Percentiles rank a stretch among this genome's conserved stretches.
phyloP scores from a whole-genome alignment of 768 basidiomycete species.

The Termitomyces eurrhizus region DNA sequence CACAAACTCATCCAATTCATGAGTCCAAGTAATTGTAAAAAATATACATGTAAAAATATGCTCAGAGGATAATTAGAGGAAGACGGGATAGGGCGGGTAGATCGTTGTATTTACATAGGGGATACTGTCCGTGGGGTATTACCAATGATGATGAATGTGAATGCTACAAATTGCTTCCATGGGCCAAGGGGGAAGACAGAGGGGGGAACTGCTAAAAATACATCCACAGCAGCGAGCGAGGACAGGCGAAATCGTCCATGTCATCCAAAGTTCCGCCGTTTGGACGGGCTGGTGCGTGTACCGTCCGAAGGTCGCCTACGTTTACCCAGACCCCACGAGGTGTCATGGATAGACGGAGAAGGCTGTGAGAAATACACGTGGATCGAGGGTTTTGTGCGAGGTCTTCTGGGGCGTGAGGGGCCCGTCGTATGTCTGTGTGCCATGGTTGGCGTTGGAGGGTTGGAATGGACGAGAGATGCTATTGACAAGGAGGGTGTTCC shows the following conservation, averaged over 20 bases:
- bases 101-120: not conserved
- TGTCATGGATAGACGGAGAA: slow-evolving; percentile 15
- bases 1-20: not conserved
- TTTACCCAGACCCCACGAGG: slow-evolving; percentile 20
- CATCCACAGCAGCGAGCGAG: slow-evolving; percentile 1
- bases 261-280: slow-evolving; percentile 15
- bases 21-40: not conserved
- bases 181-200: not conserved
- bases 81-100: not conserved
- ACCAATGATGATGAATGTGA: slow-evolving; percentile 15
- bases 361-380: slow-evolving; percentile 42
- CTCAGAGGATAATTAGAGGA: not conserved
- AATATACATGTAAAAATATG: not conserved
- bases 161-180: slow-evolving; percentile 16
- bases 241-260: slow-evolving; percentile 4
- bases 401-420: slow-evolving; percentile 10
- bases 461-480: slow-evolving; percentile 68
- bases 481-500: slow-evolving; percentile 48
- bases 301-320: slow-evolving; percentile 20
- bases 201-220: slow-evolving; percentile 12
- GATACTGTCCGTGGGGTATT: slow-evolving; percentile 1
- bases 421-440: slow-evolving; percentile 21
- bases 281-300: slow-evolving; percentile 16
- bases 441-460: slow-evolving; percentile 53
- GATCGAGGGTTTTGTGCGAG: slow-evolving; percentile 36